Conservation (phyloP, 192 early-diverging fungal species). For the Mortierella hygrophila region DNA sequence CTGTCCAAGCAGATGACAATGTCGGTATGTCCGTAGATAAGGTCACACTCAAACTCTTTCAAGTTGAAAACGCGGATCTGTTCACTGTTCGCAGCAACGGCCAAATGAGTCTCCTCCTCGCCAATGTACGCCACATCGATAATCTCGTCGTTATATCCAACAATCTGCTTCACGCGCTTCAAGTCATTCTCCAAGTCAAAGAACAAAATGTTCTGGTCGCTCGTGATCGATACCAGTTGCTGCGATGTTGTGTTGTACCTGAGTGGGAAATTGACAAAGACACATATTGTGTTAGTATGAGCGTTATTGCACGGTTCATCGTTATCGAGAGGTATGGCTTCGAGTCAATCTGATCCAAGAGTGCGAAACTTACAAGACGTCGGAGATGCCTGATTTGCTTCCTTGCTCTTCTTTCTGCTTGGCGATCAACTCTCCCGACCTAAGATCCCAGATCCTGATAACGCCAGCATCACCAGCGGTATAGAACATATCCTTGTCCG, state of each 20-base stretch:
- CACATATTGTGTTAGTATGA: not conserved
- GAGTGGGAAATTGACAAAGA: not conserved
- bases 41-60: constrained; percentile 81
- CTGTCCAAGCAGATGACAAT: constrained; percentile 86
- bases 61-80: constrained; percentile 91
- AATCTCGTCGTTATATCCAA: constrained; percentile 97
- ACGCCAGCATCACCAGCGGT: constrained; percentile 89
- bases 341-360: not conserved
- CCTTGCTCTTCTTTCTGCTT: constrained; percentile 78
- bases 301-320: not conserved
- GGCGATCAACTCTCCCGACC: constrained; percentile 75
- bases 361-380: constrained; percentile 70
- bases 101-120: constrained; percentile 76
- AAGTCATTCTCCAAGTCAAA: constrained; percentile 69
- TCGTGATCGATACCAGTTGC: constrained; percentile 81
- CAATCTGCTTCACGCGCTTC: constrained; percentile 82
- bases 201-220: constrained; percentile 92
- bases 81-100: constrained; percentile 94
- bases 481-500: constrained; percentile 74
- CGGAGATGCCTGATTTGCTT: constrained; percentile 82
- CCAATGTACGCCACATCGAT: constrained; percentile 89
- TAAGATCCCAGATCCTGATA: constrained; percentile 91
- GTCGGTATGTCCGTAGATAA: constrained; percentile 91
- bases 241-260: constrained; percentile 66
- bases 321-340: no score